phyloP scores from a whole-genome alignment of 2,329 filamentous ascomycete genomes.

The Coniochaeta ligniaria region DNA sequence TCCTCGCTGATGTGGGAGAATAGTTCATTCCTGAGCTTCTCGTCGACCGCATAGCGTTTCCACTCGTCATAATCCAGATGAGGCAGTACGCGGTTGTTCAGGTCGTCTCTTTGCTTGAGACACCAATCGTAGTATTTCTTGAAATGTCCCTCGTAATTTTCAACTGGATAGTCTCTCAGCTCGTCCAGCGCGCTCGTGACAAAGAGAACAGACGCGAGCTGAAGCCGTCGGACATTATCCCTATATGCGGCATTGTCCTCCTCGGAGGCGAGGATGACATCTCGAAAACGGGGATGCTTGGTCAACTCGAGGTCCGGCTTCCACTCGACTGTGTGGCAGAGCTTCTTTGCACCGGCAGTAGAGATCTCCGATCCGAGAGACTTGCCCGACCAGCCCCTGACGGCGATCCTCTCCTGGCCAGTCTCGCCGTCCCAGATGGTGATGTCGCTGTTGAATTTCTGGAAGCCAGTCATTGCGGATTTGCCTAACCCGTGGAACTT shows the following conservation, averaged over 20 bases:
- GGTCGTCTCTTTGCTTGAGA: background rate
- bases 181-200: background rate
- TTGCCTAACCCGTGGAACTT: background rate
- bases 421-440: background rate
- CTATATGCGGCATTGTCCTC: background rate
- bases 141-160: background rate
- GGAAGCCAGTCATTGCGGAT: background rate
- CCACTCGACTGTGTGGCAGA: slow-evolving; percentile 28
- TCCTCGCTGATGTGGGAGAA: background rate
- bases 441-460: background rate
- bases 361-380: background rate
- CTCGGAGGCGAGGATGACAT: background rate
- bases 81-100: background rate
- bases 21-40: background rate
- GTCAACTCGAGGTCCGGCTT: slow-evolving; percentile 16
- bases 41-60: background rate
- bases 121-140: background rate
- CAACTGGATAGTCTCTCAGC: background rate
- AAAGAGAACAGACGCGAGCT: background rate
- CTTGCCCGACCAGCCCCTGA: background rate
- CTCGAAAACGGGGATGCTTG: background rate
- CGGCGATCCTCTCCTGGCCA: background rate
- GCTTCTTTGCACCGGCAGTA: slow-evolving; percentile 11
- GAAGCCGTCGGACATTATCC: background rate
- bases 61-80: background rate